Percentiles rank a stretch among this genome's conserved stretches.
Evolutionary conservation across 2,329 filamentous ascomycete genomes (phyloP).

Genomic region (Dactylellina cionopaga): DNA sequence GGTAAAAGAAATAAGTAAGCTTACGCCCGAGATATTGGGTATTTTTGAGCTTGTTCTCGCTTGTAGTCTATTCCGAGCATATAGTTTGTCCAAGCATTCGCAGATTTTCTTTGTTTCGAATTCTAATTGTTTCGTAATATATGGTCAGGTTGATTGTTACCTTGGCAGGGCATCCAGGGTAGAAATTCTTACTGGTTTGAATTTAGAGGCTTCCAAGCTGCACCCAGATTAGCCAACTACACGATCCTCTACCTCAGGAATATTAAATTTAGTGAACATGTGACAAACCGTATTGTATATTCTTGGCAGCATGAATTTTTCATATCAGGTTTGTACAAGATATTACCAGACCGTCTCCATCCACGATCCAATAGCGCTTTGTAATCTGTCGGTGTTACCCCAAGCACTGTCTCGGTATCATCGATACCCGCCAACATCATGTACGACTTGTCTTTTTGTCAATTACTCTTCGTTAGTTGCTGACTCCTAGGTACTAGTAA

Average conservation of each 20-base stretch:
- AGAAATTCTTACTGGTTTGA: conserved; percentile 31
- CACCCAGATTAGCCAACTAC: background rate
- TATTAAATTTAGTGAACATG: conserved; percentile 53
- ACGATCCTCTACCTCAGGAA: background rate
- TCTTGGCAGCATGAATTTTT: conserved; percentile 88
- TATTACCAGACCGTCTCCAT: conserved; percentile 76
- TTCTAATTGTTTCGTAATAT: conserved; percentile 74
- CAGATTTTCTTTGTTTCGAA: conserved; percentile 76
- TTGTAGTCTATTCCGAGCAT: conserved; percentile 75
- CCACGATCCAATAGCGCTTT: conserved; percentile 77
- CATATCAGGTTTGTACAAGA: conserved; percentile 82
- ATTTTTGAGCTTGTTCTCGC: conserved; percentile 71
- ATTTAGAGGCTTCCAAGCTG: conserved; percentile 28
- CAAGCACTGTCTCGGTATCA: conserved; percentile 18
- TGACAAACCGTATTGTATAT: conserved; percentile 74
- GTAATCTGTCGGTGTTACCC: conserved; percentile 65
- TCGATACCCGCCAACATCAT: conserved; percentile 50
- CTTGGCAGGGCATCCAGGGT: background rate
- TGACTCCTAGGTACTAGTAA: background rate
- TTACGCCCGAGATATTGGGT: conserved; percentile 75
- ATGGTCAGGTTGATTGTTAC: conserved; percentile 65
- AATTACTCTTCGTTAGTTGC: background rate
- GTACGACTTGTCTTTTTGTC: conserved; percentile 34
- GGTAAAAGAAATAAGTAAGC: conserved; percentile 55
- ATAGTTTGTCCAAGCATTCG: conserved; percentile 79